These are phyloP conservation scores for Berberis thunbergii DNA, from an alignment of 164 flowering plant genomes.

Conservation along the genomic window DNA sequence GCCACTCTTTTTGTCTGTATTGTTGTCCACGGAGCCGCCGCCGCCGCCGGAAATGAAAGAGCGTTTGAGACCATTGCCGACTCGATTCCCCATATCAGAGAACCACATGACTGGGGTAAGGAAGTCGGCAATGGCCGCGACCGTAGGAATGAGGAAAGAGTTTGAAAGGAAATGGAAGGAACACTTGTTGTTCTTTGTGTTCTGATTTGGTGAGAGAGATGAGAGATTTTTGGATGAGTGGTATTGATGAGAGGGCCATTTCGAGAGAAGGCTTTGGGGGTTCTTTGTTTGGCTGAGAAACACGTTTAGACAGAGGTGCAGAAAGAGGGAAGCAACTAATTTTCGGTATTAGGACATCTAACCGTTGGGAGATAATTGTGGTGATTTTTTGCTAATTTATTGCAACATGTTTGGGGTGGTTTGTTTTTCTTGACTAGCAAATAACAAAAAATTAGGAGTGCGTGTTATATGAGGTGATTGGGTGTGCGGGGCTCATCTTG, in stretches of 20 bases:
- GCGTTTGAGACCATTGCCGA: conserved; percentile 12
- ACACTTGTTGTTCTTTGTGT: too few relatives aligned
- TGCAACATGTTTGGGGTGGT: too few relatives aligned
- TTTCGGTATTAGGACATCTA: too few relatives aligned
- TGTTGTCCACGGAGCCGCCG: too few relatives aligned
- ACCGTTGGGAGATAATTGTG: too few relatives aligned
- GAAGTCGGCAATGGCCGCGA: background rate
- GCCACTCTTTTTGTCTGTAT: background rate
- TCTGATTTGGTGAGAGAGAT: background rate
- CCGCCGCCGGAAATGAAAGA: background rate
- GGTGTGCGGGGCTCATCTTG: background rate
- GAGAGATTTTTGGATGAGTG: background rate
- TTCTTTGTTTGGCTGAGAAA: background rate
- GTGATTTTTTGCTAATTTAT: too few relatives aligned
- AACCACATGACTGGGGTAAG: conserved; percentile 14
- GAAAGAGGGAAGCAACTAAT: background rate
- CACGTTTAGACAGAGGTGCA: background rate
- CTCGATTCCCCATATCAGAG: conserved; percentile 10
- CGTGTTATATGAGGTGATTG: background rate
- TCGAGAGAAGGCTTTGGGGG: background rate
- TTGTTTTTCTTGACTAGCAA: too few relatives aligned
- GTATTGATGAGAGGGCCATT: background rate
- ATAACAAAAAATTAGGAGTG: too few relatives aligned
- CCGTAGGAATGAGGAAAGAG: too few relatives aligned
- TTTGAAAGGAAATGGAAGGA: too few relatives aligned